These are phyloP conservation scores for Paramecium tetraurelia DNA, from an alignment of 73 alveolate species.

Conservation along the genomic window DNA sequence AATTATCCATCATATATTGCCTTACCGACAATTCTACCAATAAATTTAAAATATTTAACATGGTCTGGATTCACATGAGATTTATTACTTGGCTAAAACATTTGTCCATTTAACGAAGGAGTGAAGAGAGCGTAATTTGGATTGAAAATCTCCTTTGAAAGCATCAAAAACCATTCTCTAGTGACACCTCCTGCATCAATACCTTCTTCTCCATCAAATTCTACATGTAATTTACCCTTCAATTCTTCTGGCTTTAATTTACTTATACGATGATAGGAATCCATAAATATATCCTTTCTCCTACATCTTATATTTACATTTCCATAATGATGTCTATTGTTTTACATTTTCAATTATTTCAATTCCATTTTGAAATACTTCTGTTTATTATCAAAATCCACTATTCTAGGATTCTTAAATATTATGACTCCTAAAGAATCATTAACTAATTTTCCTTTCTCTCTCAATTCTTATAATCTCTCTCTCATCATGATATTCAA, in stretches of 20 bases:
- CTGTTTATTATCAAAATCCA: slow-evolving; percentile 55
- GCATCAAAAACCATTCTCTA: slow-evolving; percentile 96
- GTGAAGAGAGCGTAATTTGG: slow-evolving; percentile 90
- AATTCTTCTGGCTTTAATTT: slow-evolving; percentile 47
- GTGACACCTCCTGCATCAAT: slow-evolving; percentile 99
- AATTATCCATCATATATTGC: slow-evolving; percentile 89
- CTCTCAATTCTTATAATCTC: slow-evolving; percentile 4
- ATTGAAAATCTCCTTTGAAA: slow-evolving; percentile 97
- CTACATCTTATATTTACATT: slow-evolving; percentile 42
- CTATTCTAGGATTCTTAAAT: slow-evolving; percentile 37
- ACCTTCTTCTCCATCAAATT: slow-evolving; percentile 95
- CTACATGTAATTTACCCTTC: slow-evolving; percentile 63
- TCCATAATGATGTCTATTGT: neutral
- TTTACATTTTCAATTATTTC: neutral
- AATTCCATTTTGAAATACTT: slow-evolving; percentile 49
- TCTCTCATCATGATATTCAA: slow-evolving; percentile 11
- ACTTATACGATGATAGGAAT: slow-evolving; percentile 35
- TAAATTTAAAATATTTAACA: slow-evolving; percentile 94
- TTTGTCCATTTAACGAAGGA: slow-evolving; percentile 57
- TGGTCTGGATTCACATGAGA: slow-evolving; percentile 87
- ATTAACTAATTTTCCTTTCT: neutral
- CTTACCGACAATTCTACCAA: slow-evolving; percentile 98
- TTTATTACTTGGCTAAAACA: slow-evolving; percentile 61
- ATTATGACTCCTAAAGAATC: slow-evolving; percentile 50
- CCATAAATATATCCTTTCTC: slow-evolving; percentile 53